Conservation (phyloP, 768 basidiomycete genomes). For the Pleurotus djamor region DNA sequence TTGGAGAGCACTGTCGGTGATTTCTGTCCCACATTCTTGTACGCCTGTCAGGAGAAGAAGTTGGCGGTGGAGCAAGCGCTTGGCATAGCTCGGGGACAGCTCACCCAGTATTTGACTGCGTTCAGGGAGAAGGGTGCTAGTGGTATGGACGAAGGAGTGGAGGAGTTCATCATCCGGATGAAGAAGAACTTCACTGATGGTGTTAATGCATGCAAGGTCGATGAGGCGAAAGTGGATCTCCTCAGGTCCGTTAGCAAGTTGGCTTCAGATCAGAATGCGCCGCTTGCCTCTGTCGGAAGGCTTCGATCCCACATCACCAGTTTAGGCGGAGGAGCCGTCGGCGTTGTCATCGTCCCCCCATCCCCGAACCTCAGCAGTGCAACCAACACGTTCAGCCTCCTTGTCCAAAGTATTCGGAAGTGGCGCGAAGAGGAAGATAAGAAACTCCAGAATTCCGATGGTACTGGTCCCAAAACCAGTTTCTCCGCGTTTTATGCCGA, state of each 20-base stretch:
- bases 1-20: neutral
- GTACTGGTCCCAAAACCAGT: conserved; percentile 1
- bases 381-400: conserved; percentile 6
- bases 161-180: neutral
- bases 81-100: conserved; percentile 3
- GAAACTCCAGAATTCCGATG: conserved; percentile 5
- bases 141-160: neutral
- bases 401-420: conserved; percentile 7
- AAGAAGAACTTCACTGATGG: neutral
- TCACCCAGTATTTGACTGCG: conserved; percentile 1
- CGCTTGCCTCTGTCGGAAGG: neutral
- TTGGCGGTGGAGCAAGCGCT: conserved; percentile 1
- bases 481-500: conserved; percentile 10
- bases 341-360: conserved; percentile 10
- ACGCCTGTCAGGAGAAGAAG: conserved; percentile 7
- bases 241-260: conserved; percentile 2
- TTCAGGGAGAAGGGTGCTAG: conserved; percentile 1
- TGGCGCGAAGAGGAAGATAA: conserved; percentile 10
- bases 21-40: conserved; percentile 8
- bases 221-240: conserved; percentile 11
- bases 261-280: neutral
- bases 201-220: conserved; percentile 6
- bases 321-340: conserved; percentile 5
- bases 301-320: conserved; percentile 4
- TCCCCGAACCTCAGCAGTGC: conserved; percentile 8